These are phyloP conservation scores for Lactarius quietus DNA, from an alignment of 768 basidiomycete genomes.

Conservation along the genomic window DNA sequence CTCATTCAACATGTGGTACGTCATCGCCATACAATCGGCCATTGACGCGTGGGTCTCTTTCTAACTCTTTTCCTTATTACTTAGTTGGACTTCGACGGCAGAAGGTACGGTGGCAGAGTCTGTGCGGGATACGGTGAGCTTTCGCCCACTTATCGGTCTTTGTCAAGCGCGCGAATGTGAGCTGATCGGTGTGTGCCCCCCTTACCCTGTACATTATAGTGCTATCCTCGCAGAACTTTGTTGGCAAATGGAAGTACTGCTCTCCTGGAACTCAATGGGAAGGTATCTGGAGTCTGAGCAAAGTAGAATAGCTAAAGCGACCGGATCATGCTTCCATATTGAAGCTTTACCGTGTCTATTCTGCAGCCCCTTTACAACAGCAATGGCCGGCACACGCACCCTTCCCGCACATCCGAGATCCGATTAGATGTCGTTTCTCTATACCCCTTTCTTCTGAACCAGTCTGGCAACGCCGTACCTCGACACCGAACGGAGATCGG, in stretches of 20 bases:
- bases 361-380: not conserved
- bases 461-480: conserved; percentile 1
- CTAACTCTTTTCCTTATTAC: not conserved
- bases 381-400: conserved; percentile 3
- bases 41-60: not conserved
- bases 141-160: not conserved
- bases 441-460: not conserved
- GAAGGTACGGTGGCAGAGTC: conserved; percentile 1
- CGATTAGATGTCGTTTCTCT: conserved; percentile 2
- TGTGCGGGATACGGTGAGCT: conserved; percentile 23
- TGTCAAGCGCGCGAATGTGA: not conserved
- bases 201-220: conserved; percentile 5
- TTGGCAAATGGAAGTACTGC: conserved; percentile 21
- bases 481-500: conserved; percentile 4
- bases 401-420: conserved; percentile 13
- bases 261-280: conserved; percentile 20
- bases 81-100: conserved; percentile 5
- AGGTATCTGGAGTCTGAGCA: conserved; percentile 23
- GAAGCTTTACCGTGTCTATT: not conserved
- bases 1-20: conserved; percentile 18
- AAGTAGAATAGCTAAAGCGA: conserved; percentile 7
- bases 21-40: not conserved
- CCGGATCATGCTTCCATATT: conserved; percentile 1
- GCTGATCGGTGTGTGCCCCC: not conserved
- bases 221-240: conserved; percentile 25